Percentiles rank a stretch among this genome's conserved stretches.
These are phyloP conservation scores for Colletotrichum aenigma DNA, from an alignment of 2,329 filamentous ascomycete species.

Conservation along the genomic window DNA sequence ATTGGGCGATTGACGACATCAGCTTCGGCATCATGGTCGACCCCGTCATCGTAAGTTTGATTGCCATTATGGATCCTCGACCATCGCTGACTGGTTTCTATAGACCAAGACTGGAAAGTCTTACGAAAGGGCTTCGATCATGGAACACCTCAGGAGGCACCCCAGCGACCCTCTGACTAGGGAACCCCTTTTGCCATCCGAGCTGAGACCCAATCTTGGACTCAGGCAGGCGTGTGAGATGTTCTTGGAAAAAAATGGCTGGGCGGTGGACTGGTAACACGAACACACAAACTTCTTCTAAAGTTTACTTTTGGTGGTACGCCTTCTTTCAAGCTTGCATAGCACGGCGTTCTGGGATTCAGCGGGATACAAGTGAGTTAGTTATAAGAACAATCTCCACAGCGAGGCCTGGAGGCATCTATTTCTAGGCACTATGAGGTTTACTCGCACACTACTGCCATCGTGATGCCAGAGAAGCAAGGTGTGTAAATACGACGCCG, in stretches of 20 bases:
- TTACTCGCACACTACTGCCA: rapidly evolving
- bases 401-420: not conserved
- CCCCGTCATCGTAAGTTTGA: conserved; percentile 58
- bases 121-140: conserved; percentile 85
- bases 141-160: conserved; percentile 81
- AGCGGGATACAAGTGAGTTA: not conserved
- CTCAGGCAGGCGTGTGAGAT: conserved; percentile 84
- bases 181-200: conserved; percentile 69
- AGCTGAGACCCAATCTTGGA: conserved; percentile 81
- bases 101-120: conserved; percentile 85
- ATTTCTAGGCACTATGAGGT: not conserved
- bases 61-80: not conserved
- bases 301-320: not conserved
- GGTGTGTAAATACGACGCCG: not conserved
- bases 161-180: conserved; percentile 84
- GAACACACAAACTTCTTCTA: not conserved
- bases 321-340: not conserved
- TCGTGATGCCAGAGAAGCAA: not conserved
- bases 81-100: conserved; percentile 16
- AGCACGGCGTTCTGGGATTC: conserved; percentile 7
- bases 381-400: not conserved
- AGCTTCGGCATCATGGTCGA: conserved; percentile 77
- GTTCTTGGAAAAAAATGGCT: conserved; percentile 85
- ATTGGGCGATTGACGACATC: conserved; percentile 80
- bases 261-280: conserved; percentile 87